These are phyloP conservation scores for Daldinia caldariorum DNA, from an alignment of 495 filamentous ascomycete species.

Conservation along the genomic window DNA sequence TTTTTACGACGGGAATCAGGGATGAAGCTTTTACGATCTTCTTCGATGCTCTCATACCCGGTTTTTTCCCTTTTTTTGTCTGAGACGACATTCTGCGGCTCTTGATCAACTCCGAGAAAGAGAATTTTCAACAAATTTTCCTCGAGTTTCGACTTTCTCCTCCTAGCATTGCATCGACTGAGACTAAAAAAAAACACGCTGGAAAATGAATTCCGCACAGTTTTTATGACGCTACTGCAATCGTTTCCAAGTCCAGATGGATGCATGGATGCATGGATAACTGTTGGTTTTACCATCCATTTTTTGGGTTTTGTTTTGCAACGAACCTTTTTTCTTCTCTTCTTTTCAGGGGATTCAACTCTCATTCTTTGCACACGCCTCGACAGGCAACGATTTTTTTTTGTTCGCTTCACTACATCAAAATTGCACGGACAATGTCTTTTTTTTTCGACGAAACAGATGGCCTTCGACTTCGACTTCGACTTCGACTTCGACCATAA, in stretches of 20 bases:
- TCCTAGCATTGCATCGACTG: background rate
- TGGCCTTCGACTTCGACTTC: background rate
- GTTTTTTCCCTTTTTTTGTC: background rate
- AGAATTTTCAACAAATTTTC: constrained; percentile 2
- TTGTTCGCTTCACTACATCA: background rate
- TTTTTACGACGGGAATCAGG: background rate
- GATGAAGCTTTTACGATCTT: background rate
- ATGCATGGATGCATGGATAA: too few species aligned
- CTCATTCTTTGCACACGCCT: constrained; percentile 1
- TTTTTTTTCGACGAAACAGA: background rate
- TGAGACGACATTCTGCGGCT: constrained; percentile 9
- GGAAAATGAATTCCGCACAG: background rate
- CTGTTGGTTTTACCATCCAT: background rate
- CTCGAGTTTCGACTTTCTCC: background rate
- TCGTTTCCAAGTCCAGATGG: background rate
- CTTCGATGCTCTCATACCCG: background rate
- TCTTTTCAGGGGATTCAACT: background rate
- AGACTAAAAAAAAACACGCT: background rate
- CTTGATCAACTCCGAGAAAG: constrained; percentile 1
- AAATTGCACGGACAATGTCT: background rate
- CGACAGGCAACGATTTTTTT: background rate
- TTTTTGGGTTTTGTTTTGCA: background rate
- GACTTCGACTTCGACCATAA: background rate
- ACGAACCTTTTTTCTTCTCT: background rate
- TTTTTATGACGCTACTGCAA: background rate